phyloP scores from a whole-genome alignment of 2,329 filamentous ascomycete genomes.

The Sporothrix phasma region DNA sequence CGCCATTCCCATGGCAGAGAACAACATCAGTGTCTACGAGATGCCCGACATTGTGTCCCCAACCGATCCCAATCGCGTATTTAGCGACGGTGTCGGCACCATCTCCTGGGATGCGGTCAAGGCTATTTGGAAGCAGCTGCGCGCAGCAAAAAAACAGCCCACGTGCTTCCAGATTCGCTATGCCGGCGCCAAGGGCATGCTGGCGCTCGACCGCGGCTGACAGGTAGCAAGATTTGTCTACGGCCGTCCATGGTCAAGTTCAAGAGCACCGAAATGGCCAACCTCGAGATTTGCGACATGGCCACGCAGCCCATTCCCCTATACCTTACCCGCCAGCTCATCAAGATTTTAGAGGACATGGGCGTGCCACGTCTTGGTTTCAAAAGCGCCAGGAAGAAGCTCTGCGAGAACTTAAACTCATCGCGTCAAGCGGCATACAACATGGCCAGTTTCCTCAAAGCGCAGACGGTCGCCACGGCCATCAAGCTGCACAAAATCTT shows the following conservation, averaged over 20 bases:
- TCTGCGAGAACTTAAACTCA: slow-evolving; percentile 47
- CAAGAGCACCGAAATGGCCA: slow-evolving; percentile 38
- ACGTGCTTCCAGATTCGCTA: slow-evolving; percentile 68
- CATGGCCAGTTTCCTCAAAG: slow-evolving; percentile 55
- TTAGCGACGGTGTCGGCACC: slow-evolving; percentile 72
- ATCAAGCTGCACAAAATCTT: slow-evolving; percentile 55
- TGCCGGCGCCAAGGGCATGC: slow-evolving; percentile 67
- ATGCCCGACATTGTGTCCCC: slow-evolving; percentile 44
- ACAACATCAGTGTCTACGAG: slow-evolving; percentile 25
- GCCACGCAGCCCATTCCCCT: slow-evolving; percentile 57
- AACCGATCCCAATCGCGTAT: slow-evolving; percentile 42
- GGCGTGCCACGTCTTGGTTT: slow-evolving; percentile 50
- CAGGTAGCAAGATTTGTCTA: slow-evolving; percentile 49
- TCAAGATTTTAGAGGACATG: slow-evolving; percentile 81
- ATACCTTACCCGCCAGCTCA: slow-evolving; percentile 67
- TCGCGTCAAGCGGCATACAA: slow-evolving; percentile 49
- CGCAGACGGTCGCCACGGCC: slow-evolving; percentile 49
- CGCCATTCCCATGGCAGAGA: slow-evolving; percentile 41
- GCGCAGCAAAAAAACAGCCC: slow-evolving; percentile 36
- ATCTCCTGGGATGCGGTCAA: slow-evolving; percentile 52
- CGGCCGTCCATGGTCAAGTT: slow-evolving; percentile 78
- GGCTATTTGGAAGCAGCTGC: slow-evolving; percentile 49
- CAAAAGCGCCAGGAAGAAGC: slow-evolving; percentile 53
- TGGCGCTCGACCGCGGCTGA: slow-evolving; percentile 56
- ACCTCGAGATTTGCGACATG: slow-evolving; percentile 64